Percentiles rank a stretch among this genome's conserved stretches.
Conservation (phyloP, 805 yeast genomes). For the Candida parachauliodes region DNA sequence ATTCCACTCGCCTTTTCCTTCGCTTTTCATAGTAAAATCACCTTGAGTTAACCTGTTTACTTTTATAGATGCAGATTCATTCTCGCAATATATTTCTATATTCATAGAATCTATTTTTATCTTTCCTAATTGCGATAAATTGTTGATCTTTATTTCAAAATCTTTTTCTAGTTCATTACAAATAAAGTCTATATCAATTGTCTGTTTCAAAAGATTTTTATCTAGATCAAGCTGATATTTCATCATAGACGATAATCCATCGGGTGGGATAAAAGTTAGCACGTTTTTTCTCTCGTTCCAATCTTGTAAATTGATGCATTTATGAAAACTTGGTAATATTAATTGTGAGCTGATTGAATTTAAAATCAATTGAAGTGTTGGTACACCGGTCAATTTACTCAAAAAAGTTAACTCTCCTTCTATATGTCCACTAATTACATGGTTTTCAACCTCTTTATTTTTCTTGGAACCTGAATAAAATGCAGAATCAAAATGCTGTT, state of each 20-base stretch:
- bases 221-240: slow-evolving; percentile 58
- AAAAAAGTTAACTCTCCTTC: slow-evolving; percentile 62
- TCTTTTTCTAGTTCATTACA: slow-evolving; percentile 42
- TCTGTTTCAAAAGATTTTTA: slow-evolving; percentile 41
- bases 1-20: slow-evolving; percentile 63
- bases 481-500: slow-evolving; percentile 28
- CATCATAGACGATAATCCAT: slow-evolving; percentile 65
- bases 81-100: slow-evolving; percentile 23
- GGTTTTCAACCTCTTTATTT: slow-evolving; percentile 12
- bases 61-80: slow-evolving; percentile 37
- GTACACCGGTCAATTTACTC: slow-evolving; percentile 74
- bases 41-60: slow-evolving; percentile 71
- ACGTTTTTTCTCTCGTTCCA: slow-evolving; percentile 49
- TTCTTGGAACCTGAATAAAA: slow-evolving; percentile 21
- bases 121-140: slow-evolving; percentile 24
- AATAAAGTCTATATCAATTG: slow-evolving; percentile 47
- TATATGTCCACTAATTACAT: slow-evolving; percentile 51
- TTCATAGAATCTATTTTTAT: slow-evolving; percentile 31
- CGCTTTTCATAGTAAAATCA: slow-evolving; percentile 55
- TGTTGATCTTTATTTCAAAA: slow-evolving; percentile 55
- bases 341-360: slow-evolving; percentile 42
- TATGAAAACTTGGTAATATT: slow-evolving; percentile 66
- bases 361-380: slow-evolving; percentile 60
- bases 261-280: slow-evolving; percentile 81
- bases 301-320: slow-evolving; percentile 53